Percentiles rank a stretch among this genome's conserved stretches.
phyloP scores from a whole-genome alignment of 495 filamentous ascomycete genomes.

The Zalerion maritima region DNA sequence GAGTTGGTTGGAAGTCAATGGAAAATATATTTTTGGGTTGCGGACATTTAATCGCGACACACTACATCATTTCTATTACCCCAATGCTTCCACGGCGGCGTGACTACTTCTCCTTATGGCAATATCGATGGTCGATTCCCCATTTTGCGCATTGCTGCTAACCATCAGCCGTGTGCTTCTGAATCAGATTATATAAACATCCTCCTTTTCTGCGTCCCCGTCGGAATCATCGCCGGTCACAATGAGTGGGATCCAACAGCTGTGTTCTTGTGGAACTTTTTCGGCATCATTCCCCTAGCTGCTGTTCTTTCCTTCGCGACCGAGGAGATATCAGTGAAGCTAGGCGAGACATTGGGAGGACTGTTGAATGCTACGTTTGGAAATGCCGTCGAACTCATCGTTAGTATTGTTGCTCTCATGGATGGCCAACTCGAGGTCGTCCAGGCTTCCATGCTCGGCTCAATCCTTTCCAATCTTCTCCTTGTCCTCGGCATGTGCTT shows the following conservation, averaged over 20 bases:
- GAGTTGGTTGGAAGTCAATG: conserved; percentile 1
- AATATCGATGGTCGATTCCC: background rate
- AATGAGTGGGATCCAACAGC: conserved; percentile 58
- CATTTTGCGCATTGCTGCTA: background rate
- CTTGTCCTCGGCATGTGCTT: conserved; percentile 96
- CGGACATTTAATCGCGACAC: background rate
- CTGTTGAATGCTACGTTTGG: conserved; percentile 93
- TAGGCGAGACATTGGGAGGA: conserved; percentile 84
- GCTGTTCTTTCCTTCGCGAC: conserved; percentile 90
- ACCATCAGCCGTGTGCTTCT: background rate
- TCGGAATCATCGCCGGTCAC: conserved; percentile 68
- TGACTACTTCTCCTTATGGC: background rate
- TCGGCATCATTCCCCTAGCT: conserved; percentile 89
- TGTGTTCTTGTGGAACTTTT: conserved; percentile 82
- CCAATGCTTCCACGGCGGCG: background rate
- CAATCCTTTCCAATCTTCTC: conserved; percentile 89
- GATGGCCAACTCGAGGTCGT: conserved; percentile 86
- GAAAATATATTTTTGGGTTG: background rate
- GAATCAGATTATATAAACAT: conserved; percentile 63
- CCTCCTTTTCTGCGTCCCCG: conserved; percentile 75
- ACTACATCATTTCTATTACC: background rate
- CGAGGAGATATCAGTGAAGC: conserved; percentile 69
- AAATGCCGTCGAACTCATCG: conserved; percentile 97
- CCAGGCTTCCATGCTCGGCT: conserved; percentile 94
- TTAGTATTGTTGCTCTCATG: conserved; percentile 81